Base-by-base conservation (phyloP, 495 filamentous ascomycete genomes). In the Acidomyces sp. region DNA sequence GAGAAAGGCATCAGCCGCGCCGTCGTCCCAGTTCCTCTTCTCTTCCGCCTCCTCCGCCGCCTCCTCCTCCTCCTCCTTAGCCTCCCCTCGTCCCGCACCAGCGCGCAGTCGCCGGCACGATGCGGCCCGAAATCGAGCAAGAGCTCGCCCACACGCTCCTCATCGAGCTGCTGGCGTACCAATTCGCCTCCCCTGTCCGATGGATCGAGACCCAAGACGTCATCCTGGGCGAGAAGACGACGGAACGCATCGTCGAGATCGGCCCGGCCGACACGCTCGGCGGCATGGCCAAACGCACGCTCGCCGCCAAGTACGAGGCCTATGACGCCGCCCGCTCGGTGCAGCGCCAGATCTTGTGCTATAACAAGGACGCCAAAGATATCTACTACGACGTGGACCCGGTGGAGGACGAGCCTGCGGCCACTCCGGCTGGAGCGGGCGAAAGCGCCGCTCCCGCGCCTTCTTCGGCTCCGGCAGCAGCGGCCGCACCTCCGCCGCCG, bases 171-270 rank as follows among this genome's bases (percentile, higher is more conserved):
- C 77, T 99, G 42, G 92, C 92, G 62, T 96, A 96, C 64, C 90
- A 99, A 61, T 99, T 99, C 62, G 90, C 90, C 52, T 94, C 86
- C 17, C 90, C 90, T 21, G 90, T 99, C 44, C 77, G 90, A 75
- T 99, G 90, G 80, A 99, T 99, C 62, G 90, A 96, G 65, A 96
- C 90, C 6, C 90, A 99, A 65, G 90, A 99, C 85, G 92, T 99
- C 39, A 84, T 99, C 53, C 82, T 99, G 29, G 86, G 77, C 30
- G 87, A 96, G 60, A 88, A 93, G 63, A 77, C 77, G 31, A 93
- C 90, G 13, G 90, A 99, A 70, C 78, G 92, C 48, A 87, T 99
- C 49, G 90, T 99, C 48, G 90, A 99, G 61, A 80, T 99, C 56
- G 90, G 90, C 52, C 90, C 90, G 6, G 86, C 88, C 47, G 90